Evolutionary conservation across 371 early-diverging fungal genomes (phyloP).

Genomic region (Rhizopus stolonifer): DNA sequence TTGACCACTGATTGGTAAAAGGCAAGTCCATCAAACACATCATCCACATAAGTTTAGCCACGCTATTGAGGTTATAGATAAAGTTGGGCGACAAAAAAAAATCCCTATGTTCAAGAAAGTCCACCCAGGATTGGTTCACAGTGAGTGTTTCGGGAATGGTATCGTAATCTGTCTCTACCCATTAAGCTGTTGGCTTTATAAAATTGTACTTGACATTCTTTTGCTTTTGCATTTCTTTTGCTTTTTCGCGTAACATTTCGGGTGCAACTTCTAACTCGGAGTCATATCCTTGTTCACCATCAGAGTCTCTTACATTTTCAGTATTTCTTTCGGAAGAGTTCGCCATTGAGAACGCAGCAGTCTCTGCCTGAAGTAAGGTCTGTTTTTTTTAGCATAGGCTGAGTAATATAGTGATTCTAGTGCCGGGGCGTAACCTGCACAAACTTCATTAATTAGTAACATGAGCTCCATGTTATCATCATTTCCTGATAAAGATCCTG

Average conservation of each 20-base stretch:
- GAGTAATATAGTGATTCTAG: too few species aligned
- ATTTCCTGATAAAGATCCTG: neutral
- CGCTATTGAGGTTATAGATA: constrained; percentile 33
- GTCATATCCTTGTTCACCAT: constrained; percentile 10
- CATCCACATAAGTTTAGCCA: constrained; percentile 42
- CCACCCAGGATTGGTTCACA: constrained; percentile 55
- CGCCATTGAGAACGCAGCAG: too few species aligned
- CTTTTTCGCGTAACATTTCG: constrained; percentile 19
- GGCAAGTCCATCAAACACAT: constrained; percentile 48
- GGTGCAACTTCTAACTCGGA: constrained; percentile 13
- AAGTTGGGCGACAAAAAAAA: constrained; percentile 37
- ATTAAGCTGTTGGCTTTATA: constrained; percentile 30
- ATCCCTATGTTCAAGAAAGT: constrained; percentile 26
- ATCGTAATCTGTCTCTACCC: constrained; percentile 24
- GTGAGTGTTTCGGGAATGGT: constrained; percentile 1
- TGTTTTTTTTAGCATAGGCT: too few species aligned
- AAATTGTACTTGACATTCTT: constrained; percentile 26
- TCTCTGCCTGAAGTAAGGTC: too few species aligned
- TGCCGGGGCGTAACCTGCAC: too few species aligned
- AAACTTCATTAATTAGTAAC: neutral
- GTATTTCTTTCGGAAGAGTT: too few species aligned
- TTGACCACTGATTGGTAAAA: constrained; percentile 12
- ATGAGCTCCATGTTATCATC: constrained; percentile 7
- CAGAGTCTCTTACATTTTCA: too few species aligned
- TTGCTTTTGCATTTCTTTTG: constrained; percentile 7